phyloP scores from a whole-genome alignment of 495 filamentous ascomycete genomes.

The Penicillium robsamsonii region DNA sequence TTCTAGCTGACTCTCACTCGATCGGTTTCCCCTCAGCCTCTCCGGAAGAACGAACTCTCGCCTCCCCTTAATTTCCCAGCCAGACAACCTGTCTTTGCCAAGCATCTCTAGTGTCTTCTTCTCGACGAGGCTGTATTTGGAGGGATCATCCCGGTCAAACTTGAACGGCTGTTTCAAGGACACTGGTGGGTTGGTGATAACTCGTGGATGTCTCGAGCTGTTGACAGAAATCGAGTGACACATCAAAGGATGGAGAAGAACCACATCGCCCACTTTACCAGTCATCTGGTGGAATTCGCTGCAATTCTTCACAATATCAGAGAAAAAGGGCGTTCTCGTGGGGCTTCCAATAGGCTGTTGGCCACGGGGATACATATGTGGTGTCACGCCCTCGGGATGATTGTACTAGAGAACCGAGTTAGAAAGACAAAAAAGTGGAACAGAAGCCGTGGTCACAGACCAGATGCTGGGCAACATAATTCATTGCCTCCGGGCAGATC shows the following conservation, averaged over 20 bases:
- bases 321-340: conserved; percentile 49
- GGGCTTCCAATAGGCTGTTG: conserved; percentile 38
- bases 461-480: conserved; percentile 56
- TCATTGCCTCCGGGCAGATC: conserved; percentile 59
- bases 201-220: conserved; percentile 53
- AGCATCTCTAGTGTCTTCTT: conserved; percentile 60
- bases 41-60: conserved; percentile 51
- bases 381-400: conserved; percentile 67
- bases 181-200: conserved; percentile 74
- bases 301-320: conserved; percentile 45
- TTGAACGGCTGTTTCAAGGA: conserved; percentile 60
- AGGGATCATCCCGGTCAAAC: conserved; percentile 58
- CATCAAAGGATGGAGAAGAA: conserved; percentile 72
- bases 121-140: conserved; percentile 66
- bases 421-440: neutral
- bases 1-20: conserved; percentile 34
- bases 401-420: conserved; percentile 36
- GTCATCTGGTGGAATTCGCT: conserved; percentile 63
- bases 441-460: conserved; percentile 15
- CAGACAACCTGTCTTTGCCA: conserved; percentile 54
- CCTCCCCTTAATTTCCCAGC: conserved; percentile 59
- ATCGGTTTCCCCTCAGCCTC: conserved; percentile 41
- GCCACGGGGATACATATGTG: conserved; percentile 59
- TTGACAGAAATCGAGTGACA: conserved; percentile 65
- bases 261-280: conserved; percentile 63